Evolutionary conservation across 1,284 basidiomycete genomes (phyloP).

Genomic region (Melampsora americana): DNA sequence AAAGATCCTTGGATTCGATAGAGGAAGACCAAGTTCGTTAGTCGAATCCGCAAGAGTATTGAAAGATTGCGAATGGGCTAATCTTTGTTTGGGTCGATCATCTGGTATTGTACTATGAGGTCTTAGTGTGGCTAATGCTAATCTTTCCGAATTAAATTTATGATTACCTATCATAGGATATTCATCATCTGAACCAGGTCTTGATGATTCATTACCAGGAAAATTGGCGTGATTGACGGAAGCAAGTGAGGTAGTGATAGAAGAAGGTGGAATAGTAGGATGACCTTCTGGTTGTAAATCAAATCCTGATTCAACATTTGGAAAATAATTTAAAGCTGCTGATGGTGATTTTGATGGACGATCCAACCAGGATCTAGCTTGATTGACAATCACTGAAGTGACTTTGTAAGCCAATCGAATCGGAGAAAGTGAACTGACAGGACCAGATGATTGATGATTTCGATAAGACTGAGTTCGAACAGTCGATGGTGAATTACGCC

Average conservation of each 20-base stretch:
- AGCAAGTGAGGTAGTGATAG: constrained; percentile 35
- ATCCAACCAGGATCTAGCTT: background rate
- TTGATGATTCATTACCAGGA: background rate
- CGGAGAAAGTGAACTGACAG: background rate
- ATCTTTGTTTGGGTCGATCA: constrained; percentile 18
- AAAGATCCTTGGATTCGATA: background rate
- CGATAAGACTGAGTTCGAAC: background rate
- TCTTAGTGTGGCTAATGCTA: background rate
- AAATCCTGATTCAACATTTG: background rate
- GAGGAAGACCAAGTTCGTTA: constrained; percentile 7
- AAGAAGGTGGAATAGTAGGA: constrained; percentile 20
- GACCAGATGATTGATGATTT: constrained; percentile 5
- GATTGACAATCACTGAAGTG: background rate
- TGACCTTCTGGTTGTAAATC: background rate
- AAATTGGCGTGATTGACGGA: constrained; percentile 14
- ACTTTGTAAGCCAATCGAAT: constrained; percentile 7
- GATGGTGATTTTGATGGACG: constrained; percentile 12
- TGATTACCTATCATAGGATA: background rate
- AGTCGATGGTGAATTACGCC: constrained; percentile 14
- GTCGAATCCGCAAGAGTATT: no score
- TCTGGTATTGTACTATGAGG: background rate
- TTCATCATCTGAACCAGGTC: constrained; percentile 26
- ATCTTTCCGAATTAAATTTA: background rate
- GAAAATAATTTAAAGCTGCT: background rate
- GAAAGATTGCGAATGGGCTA: constrained; percentile 29